Evolutionary conservation across 2,329 filamentous ascomycete genomes (phyloP).

Genomic region (Aureobasidium mangrovei): DNA sequence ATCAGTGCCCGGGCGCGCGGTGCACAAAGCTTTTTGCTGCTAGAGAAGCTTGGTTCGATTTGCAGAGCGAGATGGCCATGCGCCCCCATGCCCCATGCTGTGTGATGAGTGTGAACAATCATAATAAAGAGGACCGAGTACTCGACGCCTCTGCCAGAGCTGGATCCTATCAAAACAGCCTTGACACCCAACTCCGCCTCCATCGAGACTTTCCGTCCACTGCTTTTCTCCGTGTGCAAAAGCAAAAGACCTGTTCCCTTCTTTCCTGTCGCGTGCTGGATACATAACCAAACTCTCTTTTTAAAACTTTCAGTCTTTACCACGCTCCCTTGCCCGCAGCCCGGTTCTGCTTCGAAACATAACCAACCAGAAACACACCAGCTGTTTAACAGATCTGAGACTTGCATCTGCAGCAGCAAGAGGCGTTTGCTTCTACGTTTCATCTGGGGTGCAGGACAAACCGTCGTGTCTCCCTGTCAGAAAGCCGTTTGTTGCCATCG

Average conservation of each 20-base stretch:
- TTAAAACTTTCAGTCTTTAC: slow-evolving; percentile 6
- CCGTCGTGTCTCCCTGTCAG: slow-evolving; percentile 5
- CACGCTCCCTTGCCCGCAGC: background rate
- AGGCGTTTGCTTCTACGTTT: slow-evolving; percentile 5
- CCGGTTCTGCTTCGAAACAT: background rate
- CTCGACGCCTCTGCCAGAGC: background rate
- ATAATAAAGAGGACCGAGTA: slow-evolving; percentile 8
- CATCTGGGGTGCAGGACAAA: background rate
- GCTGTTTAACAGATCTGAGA: background rate
- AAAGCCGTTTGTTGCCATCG: slow-evolving; percentile 7
- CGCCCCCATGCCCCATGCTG: slow-evolving; percentile 8
- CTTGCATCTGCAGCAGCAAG: background rate
- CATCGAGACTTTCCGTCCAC: background rate
- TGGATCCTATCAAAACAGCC: background rate
- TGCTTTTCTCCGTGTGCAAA: background rate
- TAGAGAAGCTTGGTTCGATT: background rate
- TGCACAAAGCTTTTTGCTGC: slow-evolving; percentile 8
- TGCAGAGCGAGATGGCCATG: slow-evolving; percentile 8
- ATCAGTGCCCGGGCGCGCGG: background rate
- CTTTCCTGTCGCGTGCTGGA: slow-evolving; percentile 7
- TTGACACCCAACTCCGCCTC: background rate
- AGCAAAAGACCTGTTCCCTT: background rate
- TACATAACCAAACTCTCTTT: slow-evolving; percentile 10
- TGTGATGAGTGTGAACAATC: slow-evolving; percentile 8
- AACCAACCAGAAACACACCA: background rate